Evolutionary conservation across 768 basidiomycete species (phyloP), one percentile per base, ranked within the genome.

Genomic region (Fomitopsis serialis): DNA sequence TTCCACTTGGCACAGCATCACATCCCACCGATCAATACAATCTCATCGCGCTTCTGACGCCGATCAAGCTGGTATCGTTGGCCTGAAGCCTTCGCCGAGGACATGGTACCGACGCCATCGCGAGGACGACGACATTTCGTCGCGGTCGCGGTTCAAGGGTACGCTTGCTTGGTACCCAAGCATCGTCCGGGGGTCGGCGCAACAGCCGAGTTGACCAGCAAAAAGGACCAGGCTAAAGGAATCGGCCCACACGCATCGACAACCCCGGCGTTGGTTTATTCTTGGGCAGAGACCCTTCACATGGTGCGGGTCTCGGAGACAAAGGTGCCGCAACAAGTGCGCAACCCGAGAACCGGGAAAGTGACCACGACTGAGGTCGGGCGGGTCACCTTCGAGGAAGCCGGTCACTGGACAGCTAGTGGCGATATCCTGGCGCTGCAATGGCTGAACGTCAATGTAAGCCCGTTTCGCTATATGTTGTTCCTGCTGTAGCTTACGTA

Each of bases 41-140:
- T 50, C 71, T 97, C 25, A 79, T 91, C 29, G 93, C 95, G 0
- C 69, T 99, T 44, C 76, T 98, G 27, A 99, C 97, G 0, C 84
- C 92, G 0, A 79, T 85, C 22, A 99, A 99, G 65, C 74, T 98
- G 3, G 89, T 99, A 80, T 98, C 34, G 93, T 98, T 10, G 94
- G 94, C 5, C 67, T 99, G 56, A 94, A 92, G 61, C 97, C 97
- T 2, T 79, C 82, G 0, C 91, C 97, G 8, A 84, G 89, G 63
- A 99, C 95, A 0, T 98, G 94, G 93, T 87, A 89, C 63, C 85
- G 90, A 63, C 79, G 75, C 50, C 73, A 82, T 54, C 82, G 89
- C 10, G 74, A 76, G 12, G 62, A 72, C 9, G 79, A 79, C 51
- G 74, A 74, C 9, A 70, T 69, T 2, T 59, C 63, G n/a, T 66